Base-by-base conservation (phyloP, 257 asterid species). In the Penstemon barbatus region DNA sequence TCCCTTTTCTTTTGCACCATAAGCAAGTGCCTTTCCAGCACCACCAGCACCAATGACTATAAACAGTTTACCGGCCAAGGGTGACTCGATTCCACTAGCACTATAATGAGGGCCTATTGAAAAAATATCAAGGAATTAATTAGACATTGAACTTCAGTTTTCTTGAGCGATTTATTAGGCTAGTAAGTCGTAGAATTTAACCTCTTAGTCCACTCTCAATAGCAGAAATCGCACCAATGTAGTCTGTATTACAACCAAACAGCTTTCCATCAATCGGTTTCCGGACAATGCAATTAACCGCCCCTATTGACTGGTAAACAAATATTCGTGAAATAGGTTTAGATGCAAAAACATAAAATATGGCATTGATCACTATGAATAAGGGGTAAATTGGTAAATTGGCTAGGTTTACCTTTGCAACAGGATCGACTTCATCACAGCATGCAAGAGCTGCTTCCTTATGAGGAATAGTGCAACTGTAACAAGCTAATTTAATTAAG, bases 1-100 rank as follows among this genome's bases (percentile, higher is more conserved):
- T 54, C 99, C 99, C 83, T 94, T 94, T 78, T 76, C 88, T 78
- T 91, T 94, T 61, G 99, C 97, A 43, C 99, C 99, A 71, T 84
- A 91, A 61, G 99, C 99, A 57, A 94, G 87, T 18, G 97, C 93
- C 82, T 85, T 91, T 50, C 97, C 97, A n/a, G 97, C 99, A 44
- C 99, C 99, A 33, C 99, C 99, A 63, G 99, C 99, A 51, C 97
- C 99, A 65, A 91, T 84, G 66, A 94, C 93, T 33, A 94, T 83
- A 69, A 94, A 91, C 66, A 91, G 63, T 78, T 87, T 94, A 55
- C 96, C 91, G 25, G 86, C 87, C 80, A 91, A 79, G 48, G 95
- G 97, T 3, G 96, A 94, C 60, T 55, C 72, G 8, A 51, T 68
- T 37, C 80, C 81, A 64, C 51, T 40, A 44, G 74, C 59, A 46